A percentile compares a stretch with the other conserved stretches of the same genome.
Evolutionary conservation across 441 rosid species (phyloP).

Genomic region (Omphalea diandra): DNA sequence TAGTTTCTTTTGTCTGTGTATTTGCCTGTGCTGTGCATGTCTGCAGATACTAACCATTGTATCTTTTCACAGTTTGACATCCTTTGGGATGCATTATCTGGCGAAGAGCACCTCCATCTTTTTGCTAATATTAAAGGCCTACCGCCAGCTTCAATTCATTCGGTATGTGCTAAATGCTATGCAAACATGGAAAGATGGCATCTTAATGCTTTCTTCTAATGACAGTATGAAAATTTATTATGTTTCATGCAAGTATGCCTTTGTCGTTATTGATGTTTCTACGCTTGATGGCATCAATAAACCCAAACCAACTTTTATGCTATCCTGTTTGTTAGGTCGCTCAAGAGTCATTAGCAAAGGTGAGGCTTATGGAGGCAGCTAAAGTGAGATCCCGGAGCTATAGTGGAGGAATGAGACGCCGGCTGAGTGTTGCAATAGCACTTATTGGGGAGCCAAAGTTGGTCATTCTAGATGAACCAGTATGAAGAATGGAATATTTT

Average conservation of each 20-base stretch:
- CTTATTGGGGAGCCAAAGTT: conserved; percentile 90
- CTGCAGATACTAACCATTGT: conserved; percentile 23
- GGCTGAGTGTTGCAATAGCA: conserved; percentile 90
- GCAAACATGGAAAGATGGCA: background rate
- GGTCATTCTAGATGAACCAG: conserved; percentile 89
- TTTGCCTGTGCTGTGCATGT: conserved; percentile 1
- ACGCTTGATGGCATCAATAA: conserved; percentile 7
- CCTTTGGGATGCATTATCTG: conserved; percentile 87
- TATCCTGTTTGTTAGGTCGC: conserved; percentile 37
- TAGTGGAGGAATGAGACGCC: conserved; percentile 97
- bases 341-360: conserved; percentile 65
- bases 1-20: background rate
- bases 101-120: conserved; percentile 84
- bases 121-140: conserved; percentile 89
- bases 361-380: conserved; percentile 61
- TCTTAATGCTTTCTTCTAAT: background rate
- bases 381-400: conserved; percentile 84
- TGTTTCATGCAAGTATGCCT: background rate
- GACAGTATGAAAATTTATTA: background rate
- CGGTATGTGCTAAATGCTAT: conserved; percentile 38
- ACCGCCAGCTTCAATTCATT: conserved; percentile 53
- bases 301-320: background rate
- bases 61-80: conserved; percentile 67
- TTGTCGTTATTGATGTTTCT: background rate
- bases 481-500: conserved; percentile 25